Conservation (phyloP, 177 flowering plant genomes). For the Telopea speciosissima region DNA sequence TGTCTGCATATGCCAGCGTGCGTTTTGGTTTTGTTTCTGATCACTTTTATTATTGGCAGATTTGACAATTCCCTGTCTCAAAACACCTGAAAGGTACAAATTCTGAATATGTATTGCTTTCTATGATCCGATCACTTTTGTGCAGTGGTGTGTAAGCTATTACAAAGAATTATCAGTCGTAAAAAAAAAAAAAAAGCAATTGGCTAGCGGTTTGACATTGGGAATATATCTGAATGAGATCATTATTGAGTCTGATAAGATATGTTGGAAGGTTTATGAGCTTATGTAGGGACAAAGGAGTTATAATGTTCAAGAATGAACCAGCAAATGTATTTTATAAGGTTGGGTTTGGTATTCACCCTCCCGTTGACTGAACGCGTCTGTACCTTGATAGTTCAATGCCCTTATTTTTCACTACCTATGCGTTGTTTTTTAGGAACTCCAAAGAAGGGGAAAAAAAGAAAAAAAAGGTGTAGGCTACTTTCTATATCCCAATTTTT, state of each 20-base stretch:
- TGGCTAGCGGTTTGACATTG: neutral
- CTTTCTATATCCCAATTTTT: no score
- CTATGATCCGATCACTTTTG: neutral
- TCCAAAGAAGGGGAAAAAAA: no score
- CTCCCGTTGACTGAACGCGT: neutral
- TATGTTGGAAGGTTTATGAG: neutral
- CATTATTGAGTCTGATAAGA: neutral
- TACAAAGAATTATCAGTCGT: neutral
- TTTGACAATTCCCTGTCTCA: slow-evolving; percentile 63
- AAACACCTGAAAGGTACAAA: slow-evolving; percentile 73
- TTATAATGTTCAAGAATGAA: neutral
- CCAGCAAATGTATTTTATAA: no score
- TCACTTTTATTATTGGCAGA: slow-evolving; percentile 28
- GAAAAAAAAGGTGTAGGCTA: no score
- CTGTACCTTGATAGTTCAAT: neutral
- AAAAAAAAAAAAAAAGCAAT: neutral
- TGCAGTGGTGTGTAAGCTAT: no score
- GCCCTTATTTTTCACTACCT: neutral
- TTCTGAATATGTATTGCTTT: neutral
- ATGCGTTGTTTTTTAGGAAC: no score
- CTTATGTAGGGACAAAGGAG: neutral
- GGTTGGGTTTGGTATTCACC: neutral
- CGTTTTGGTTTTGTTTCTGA: neutral
- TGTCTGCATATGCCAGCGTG: neutral
- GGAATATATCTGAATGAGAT: neutral